These are phyloP conservation scores for Calonectria hongkongensis DNA, from an alignment of 2,329 filamentous ascomycete genomes.

Conservation along the genomic window DNA sequence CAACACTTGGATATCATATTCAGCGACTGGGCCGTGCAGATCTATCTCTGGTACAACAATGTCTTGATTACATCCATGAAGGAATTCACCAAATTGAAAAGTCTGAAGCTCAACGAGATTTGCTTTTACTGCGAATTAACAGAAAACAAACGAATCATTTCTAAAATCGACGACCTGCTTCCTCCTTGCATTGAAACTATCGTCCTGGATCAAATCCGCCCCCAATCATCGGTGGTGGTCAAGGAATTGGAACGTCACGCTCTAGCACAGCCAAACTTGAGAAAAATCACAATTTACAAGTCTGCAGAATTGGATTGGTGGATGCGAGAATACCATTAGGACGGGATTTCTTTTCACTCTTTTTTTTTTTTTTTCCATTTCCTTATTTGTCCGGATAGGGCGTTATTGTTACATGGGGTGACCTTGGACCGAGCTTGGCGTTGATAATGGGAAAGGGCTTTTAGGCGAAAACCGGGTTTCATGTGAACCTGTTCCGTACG, in stretches of 20 bases:
- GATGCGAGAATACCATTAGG: conserved; percentile 8
- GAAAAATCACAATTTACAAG: conserved; percentile 14
- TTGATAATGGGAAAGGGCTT: neutral
- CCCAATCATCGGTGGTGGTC: neutral
- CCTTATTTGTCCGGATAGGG: neutral
- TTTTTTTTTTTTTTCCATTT: neutral
- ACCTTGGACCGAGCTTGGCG: neutral
- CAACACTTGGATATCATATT: conserved; percentile 4
- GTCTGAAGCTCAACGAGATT: conserved; percentile 7
- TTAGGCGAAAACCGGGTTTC: too few relatives aligned
- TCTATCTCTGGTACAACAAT: conserved; percentile 10
- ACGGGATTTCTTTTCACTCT: too few relatives aligned
- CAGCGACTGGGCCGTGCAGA: conserved; percentile 10
- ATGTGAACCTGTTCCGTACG: too few relatives aligned
- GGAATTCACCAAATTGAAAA: conserved; percentile 2
- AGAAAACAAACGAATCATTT: conserved; percentile 12
- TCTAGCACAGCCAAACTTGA: neutral
- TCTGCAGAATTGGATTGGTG: conserved; percentile 19
- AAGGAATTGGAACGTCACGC: conserved; percentile 2
- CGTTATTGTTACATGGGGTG: neutral
- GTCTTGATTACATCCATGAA: conserved; percentile 6
- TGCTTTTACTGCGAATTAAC: conserved; percentile 11
- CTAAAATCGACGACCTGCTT: neutral
- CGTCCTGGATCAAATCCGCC: conserved; percentile 8
- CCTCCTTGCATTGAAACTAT: neutral